Percentiles rank a stretch among this genome's conserved stretches.
These are phyloP conservation scores for Lichtheimia hyalospora DNA, from an alignment of 371 early-diverging fungal genomes.

Conservation along the genomic window DNA sequence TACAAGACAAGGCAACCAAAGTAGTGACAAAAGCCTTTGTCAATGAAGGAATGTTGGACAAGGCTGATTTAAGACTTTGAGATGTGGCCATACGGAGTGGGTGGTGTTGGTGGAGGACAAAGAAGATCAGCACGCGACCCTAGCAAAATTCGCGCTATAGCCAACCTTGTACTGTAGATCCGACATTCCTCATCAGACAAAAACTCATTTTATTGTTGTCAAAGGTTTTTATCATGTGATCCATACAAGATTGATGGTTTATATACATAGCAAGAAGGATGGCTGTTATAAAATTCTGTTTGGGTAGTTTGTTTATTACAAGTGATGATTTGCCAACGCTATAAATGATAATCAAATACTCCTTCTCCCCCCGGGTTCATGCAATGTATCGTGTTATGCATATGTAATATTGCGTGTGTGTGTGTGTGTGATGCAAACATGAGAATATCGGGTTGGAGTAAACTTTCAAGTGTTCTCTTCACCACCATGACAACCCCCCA, in stretches of 20 bases:
- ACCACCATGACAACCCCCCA: too few species aligned
- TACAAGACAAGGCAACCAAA: conserved; percentile 25
- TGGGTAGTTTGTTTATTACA: too few species aligned
- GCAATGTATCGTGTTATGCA: not conserved
- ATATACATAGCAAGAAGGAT: too few species aligned
- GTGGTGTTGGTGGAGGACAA: not conserved
- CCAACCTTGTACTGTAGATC: too few species aligned
- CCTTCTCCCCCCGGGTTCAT: not conserved
- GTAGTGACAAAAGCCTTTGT: conserved; percentile 40
- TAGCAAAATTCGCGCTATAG: not conserved
- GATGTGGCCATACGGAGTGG: conserved; percentile 6
- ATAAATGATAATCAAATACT: not conserved
- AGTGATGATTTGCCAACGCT: not conserved
- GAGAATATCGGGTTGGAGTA: not conserved
- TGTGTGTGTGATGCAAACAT: not conserved
- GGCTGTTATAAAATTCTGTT: too few species aligned
- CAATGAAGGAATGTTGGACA: conserved; percentile 41
- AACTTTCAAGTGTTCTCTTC: too few species aligned
- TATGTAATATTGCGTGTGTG: not conserved
- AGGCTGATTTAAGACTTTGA: conserved; percentile 18
- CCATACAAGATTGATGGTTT: too few species aligned
- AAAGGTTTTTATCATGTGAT: too few species aligned
- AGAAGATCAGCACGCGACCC: not conserved
- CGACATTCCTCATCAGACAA: too few species aligned
- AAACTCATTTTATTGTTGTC: too few species aligned